Conservation (phyloP, 768 basidiomycete species). For the Chlorophyllum brunneum region DNA sequence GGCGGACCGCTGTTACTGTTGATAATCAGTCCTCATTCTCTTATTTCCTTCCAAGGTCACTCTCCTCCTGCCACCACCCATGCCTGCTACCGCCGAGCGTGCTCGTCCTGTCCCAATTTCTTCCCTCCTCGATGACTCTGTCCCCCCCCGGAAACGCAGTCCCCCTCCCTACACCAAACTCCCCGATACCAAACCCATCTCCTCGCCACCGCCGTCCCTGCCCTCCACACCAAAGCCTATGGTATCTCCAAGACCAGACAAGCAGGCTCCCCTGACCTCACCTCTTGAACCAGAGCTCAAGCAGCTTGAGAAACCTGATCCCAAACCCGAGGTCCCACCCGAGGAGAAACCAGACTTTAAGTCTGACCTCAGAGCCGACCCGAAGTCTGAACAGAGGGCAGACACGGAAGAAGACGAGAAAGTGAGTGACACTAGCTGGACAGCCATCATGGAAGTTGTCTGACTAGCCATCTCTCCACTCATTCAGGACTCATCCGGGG, state of each 20-base stretch:
- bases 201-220: not conserved
- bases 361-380: not conserved
- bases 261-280: not conserved
- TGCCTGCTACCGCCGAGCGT: slow-evolving; percentile 20
- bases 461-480: slow-evolving; percentile 13
- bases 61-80: slow-evolving; percentile 12
- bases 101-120: slow-evolving; percentile 14
- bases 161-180: slow-evolving; percentile 12
- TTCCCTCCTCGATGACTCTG: slow-evolving; percentile 16
- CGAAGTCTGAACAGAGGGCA: not conserved
- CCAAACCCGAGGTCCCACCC: not conserved
- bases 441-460: not conserved
- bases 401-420: slow-evolving; percentile 1
- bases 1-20: slow-evolving; percentile 20
- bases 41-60: slow-evolving; percentile 9
- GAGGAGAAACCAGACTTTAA: not conserved
- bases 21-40: slow-evolving; percentile 20
- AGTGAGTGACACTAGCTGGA: not conserved
- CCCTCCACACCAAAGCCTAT: slow-evolving; percentile 14
- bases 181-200: slow-evolving; percentile 8
- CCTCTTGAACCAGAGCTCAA: not conserved
- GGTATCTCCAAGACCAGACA: slow-evolving; percentile 2
- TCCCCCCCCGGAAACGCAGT: slow-evolving; percentile 12
- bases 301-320: slow-evolving; percentile 3
- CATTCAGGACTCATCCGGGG: slow-evolving; percentile 8